These are phyloP conservation scores for thale cress (Arabidopsis thaliana) DNA, from an alignment of 345 rosid species.

Conservation along the genomic window DNA sequence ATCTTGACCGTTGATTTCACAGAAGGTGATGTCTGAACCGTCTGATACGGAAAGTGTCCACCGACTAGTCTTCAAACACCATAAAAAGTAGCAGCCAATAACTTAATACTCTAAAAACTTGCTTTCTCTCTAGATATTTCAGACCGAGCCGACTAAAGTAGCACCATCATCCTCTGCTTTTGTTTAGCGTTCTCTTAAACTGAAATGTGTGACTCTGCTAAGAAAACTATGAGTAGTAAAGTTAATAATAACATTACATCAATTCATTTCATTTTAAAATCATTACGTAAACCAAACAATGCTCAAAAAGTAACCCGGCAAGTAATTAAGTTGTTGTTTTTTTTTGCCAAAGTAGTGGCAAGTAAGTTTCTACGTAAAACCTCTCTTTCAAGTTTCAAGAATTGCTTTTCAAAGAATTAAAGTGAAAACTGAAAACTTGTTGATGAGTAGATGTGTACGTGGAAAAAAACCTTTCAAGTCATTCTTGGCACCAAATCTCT, in stretches of 20 bases:
- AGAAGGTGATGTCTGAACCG: conserved; percentile 50
- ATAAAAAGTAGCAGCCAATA: no score
- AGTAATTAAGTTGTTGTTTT: background rate
- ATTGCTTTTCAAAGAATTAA: background rate
- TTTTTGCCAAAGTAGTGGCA: no score
- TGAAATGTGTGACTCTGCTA: conserved; percentile 10
- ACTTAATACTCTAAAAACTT: no score
- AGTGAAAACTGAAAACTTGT: background rate
- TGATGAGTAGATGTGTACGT: background rate
- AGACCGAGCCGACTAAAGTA: no score
- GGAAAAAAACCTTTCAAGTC: background rate
- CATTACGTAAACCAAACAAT: background rate
- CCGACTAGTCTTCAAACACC: no score
- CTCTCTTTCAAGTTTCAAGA: background rate
- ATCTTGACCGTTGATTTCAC: background rate
- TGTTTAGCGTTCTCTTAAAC: conserved; percentile 20
- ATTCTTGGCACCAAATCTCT: background rate
- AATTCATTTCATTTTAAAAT: background rate
- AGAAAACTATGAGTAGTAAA: conserved; percentile 3
- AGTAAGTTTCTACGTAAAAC: background rate
- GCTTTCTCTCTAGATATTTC: no score
- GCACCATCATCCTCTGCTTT: conserved; percentile 3
- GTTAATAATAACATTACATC: background rate
- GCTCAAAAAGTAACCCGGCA: background rate
- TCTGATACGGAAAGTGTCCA: conserved; percentile 20